phyloP scores from a whole-genome alignment of 352 stramenopile species.

The Pythium rishiriense region DNA sequence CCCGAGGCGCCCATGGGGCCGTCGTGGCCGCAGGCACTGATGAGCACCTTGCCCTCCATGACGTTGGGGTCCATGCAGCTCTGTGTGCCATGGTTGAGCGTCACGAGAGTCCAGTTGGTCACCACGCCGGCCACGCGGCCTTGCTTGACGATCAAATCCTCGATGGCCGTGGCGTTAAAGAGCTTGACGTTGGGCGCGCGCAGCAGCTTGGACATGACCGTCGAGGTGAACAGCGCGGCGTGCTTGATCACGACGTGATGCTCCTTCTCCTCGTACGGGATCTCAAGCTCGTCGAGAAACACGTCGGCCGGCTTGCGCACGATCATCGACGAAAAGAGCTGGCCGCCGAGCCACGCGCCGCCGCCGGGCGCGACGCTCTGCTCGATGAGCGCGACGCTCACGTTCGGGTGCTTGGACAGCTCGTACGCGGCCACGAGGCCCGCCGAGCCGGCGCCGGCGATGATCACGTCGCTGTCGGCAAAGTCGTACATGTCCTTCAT shows the following conservation, averaged over 20 bases:
- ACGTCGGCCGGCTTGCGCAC: constrained; percentile 62
- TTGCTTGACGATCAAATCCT: constrained; percentile 68
- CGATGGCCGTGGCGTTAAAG: constrained; percentile 71
- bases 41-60: constrained; percentile 69
- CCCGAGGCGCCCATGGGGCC: constrained; percentile 61
- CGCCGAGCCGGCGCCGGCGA: constrained; percentile 57
- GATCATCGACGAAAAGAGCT: constrained; percentile 72
- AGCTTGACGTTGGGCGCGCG: constrained; percentile 64
- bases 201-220: constrained; percentile 62
- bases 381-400: constrained; percentile 63
- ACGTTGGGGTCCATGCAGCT: constrained; percentile 77
- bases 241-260: constrained; percentile 73
- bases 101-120: constrained; percentile 72
- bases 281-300: constrained; percentile 68
- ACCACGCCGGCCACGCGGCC: constrained; percentile 60
- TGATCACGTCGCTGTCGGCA: constrained; percentile 68
- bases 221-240: constrained; percentile 64
- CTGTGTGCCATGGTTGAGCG: constrained; percentile 67
- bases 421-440: constrained; percentile 62
- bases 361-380: constrained; percentile 57
- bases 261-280: constrained; percentile 63
- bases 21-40: constrained; percentile 62
- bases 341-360: constrained; percentile 58
- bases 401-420: constrained; percentile 58
- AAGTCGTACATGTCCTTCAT: constrained; percentile 80